Base-by-base conservation (phyloP, 2,329 filamentous ascomycete species). In the Aspergillus sp. region DNA sequence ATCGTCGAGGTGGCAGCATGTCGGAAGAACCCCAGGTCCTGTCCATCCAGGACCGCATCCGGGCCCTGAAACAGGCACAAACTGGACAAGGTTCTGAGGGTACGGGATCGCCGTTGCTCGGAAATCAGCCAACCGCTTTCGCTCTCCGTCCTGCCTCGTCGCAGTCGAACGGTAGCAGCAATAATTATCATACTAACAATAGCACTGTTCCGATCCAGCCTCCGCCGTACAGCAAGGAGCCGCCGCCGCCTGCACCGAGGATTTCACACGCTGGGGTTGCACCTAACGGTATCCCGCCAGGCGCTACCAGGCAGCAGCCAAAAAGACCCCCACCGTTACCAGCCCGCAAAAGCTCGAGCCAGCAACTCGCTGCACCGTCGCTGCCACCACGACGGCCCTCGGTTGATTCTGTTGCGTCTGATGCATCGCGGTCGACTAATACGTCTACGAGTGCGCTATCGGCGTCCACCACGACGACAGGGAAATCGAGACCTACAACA, bases 381-480 rank as follows among this genome's bases (percentile, higher is more conserved):
- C 72, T 84, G 19, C 83, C 83, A 41, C 76, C 76, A 9, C 76
- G 80, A 48, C 70, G 72, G 57, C 73, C 76, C 5, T 83, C 81
- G 0, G 68, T 69, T 24, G 83, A 84, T 50, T 85, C 83, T 2
- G 73, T 80, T 45, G 79, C 80, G 15, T 85, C 83, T 9, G 64
- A 78, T 73, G 82, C 79, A 4, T 81, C 79, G 5, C 68, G 80
- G 9, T 84, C 83, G 12, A 78, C 27, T 30, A 30, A 30, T 30
- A 30, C 77, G 0, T 59, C 65, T 40, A 49, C 76, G 39, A 77
- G 75, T 51, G 27, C 27, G 8, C 27, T 30, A 9, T 30, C 27
- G 27, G 27, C 27, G 3, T 30, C 27, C 27, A 30, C 27, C 1
- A 30, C 27, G 9, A 30, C 27, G 27, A 74, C 77, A 22, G 77